Evolutionary conservation across 208 protist species (phyloP).

Genomic region (Endotrypanum monterogeii): DNA sequence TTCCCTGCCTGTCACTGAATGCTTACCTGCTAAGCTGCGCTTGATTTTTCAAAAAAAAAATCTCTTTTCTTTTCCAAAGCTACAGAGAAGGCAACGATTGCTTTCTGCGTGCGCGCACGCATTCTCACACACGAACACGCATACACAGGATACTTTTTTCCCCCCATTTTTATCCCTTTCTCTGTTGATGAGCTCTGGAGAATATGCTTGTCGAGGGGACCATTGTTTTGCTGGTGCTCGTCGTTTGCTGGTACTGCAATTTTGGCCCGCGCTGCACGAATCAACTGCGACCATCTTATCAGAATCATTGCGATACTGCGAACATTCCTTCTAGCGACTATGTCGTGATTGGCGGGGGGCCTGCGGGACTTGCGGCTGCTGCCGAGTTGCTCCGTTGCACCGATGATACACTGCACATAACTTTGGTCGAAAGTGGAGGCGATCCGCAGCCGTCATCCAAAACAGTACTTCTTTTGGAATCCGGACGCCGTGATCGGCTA

Average conservation of each 20-base stretch:
- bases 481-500: constrained; percentile 21
- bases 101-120: neutral
- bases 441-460: constrained; percentile 28
- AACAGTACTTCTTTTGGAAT: constrained; percentile 5
- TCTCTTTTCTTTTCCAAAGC: no score
- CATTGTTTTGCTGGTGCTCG: constrained; percentile 12
- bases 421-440: constrained; percentile 61
- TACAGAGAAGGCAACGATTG: no score
- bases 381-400: constrained; percentile 38
- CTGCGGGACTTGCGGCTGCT: constrained; percentile 67
- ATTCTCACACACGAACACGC: neutral
- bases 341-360: constrained; percentile 76
- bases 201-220: constrained; percentile 27
- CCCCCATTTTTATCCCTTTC: neutral
- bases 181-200: neutral
- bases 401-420: constrained; percentile 17
- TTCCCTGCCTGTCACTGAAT: no score
- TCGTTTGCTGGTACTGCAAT: constrained; percentile 37
- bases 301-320: neutral
- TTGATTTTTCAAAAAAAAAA: no score
- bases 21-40: no score
- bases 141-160: neutral
- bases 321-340: constrained; percentile 46
- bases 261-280: constrained; percentile 42
- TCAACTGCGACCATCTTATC: constrained; percentile 33